Base-by-base conservation (phyloP, 1,139 yeast species). In the Saccharomyces hybrid region DNA sequence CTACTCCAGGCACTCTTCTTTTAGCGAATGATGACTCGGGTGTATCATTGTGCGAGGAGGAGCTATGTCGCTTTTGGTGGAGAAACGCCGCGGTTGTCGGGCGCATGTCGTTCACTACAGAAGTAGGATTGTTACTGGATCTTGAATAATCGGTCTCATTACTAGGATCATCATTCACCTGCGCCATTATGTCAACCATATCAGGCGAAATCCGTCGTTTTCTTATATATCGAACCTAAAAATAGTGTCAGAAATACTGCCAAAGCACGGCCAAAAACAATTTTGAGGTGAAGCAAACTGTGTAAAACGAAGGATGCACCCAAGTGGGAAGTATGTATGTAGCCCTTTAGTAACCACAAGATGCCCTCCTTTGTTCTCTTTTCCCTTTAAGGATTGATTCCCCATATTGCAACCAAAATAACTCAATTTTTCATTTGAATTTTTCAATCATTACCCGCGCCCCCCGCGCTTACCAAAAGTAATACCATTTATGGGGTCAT, bases 1-100 rank as follows among this genome's bases (percentile, higher is more conserved):
- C 42, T 5, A 34, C 42, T 34, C 42, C 42, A 14, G 42, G 42
- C 5, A 34, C 42, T 14, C 42, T 34, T 34, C 42, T 34, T 4
- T 34, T 34, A 4, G 13, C 42, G 42, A 34, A 34, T 0, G 42
- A 34, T 13, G 42, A 34, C 42, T 34, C 42, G 6, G 42, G 42
- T 34, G 42, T 34, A 14, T 34, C 42, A 14, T 49, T 42, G 26
- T 49, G 44, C 9, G 51, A 41, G 32, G 42, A 42, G 3, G 51
- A 49, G 9, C 48, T 49, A 25, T 49, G 51, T 44, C 51, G 44
- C 41, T 49, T 49, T 41, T 49, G 51, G 28, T 49, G 51, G 25
- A 49, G 46, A 23, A n/a, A 9, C 51, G 51, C 44, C 20, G n/a
- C 7, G 23, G 42, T 34, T 2, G 42, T 34, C 13, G 42, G 42